A percentile compares a stretch with the other conserved stretches of the same genome.
phyloP scores from a whole-genome alignment of 2,329 filamentous ascomycete genomes.

The Xylaria sp. region DNA sequence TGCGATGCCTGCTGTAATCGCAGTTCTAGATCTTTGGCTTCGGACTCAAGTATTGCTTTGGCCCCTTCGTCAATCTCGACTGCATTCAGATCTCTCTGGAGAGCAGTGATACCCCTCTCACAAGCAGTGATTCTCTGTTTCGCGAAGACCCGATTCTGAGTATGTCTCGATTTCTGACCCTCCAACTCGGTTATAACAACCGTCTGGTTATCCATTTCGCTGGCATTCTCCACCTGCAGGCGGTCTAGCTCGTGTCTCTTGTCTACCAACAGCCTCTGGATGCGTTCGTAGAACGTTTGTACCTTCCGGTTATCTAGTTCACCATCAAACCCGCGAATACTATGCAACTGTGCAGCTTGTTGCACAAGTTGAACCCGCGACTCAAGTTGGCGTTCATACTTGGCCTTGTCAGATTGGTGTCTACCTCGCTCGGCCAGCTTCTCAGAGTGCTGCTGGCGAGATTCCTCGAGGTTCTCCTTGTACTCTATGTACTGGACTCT shows the following conservation, averaged over 20 bases:
- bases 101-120: conserved; percentile 72
- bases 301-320: conserved; percentile 79
- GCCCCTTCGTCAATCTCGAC: conserved; percentile 88
- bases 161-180: conserved; percentile 75
- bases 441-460: conserved; percentile 59
- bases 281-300: conserved; percentile 78
- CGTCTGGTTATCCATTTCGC: conserved; percentile 80
- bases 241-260: conserved; percentile 83
- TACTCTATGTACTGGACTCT: conserved; percentile 73
- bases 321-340: conserved; percentile 85
- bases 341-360: conserved; percentile 78
- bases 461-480: conserved; percentile 58
- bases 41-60: conserved; percentile 79
- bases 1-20: conserved; percentile 70
- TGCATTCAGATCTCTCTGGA: conserved; percentile 75
- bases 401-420: conserved; percentile 85
- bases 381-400: conserved; percentile 82
- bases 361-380: conserved; percentile 78
- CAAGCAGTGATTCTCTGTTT: conserved; percentile 78
- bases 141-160: conserved; percentile 78
- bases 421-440: conserved; percentile 77
- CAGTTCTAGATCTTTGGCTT: conserved; percentile 74
- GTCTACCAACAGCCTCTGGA: conserved; percentile 79
- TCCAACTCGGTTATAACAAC: conserved; percentile 77
- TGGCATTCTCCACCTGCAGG: conserved; percentile 75